phyloP scores from a whole-genome alignment of 2,329 filamentous ascomycete genomes.

The Diaporthe longicolla region DNA sequence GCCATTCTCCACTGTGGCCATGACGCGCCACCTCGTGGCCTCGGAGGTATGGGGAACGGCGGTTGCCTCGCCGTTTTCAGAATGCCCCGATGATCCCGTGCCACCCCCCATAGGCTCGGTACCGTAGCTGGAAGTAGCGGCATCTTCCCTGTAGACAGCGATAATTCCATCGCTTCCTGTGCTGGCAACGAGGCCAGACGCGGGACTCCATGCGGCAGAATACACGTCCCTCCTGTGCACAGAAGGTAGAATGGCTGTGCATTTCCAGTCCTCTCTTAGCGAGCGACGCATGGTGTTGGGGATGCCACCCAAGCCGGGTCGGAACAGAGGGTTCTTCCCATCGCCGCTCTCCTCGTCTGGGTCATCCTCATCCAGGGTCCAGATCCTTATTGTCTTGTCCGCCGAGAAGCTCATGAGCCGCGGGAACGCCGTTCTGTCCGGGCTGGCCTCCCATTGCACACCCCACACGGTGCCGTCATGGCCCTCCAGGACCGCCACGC shows the following conservation, averaged over 20 bases:
- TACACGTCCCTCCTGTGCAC: slow-evolving; percentile 88
- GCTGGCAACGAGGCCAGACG: slow-evolving; percentile 84
- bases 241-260: slow-evolving; percentile 81
- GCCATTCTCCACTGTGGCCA: slow-evolving; percentile 78
- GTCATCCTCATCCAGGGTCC: slow-evolving; percentile 75
- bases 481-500: slow-evolving; percentile 84
- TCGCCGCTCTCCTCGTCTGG: slow-evolving; percentile 54
- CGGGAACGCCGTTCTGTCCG: slow-evolving; percentile 60
- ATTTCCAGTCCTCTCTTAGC: slow-evolving; percentile 86
- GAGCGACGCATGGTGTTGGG: slow-evolving; percentile 91
- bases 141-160: slow-evolving; percentile 80
- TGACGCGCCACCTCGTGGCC: slow-evolving; percentile 76
- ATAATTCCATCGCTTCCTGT: slow-evolving; percentile 89
- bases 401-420: slow-evolving; percentile 88
- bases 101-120: background rate
- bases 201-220: slow-evolving; percentile 84
- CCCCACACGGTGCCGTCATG: slow-evolving; percentile 93
- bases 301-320: slow-evolving; percentile 70
- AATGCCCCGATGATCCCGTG: background rate
- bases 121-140: slow-evolving; percentile 32
- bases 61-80: slow-evolving; percentile 41
- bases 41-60: slow-evolving; percentile 26
- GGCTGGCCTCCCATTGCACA: slow-evolving; percentile 76
- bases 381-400: slow-evolving; percentile 84
- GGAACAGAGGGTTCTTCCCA: slow-evolving; percentile 48